Conservation (phyloP, 306 rosid species). For the Sechiopsis laciniata region DNA sequence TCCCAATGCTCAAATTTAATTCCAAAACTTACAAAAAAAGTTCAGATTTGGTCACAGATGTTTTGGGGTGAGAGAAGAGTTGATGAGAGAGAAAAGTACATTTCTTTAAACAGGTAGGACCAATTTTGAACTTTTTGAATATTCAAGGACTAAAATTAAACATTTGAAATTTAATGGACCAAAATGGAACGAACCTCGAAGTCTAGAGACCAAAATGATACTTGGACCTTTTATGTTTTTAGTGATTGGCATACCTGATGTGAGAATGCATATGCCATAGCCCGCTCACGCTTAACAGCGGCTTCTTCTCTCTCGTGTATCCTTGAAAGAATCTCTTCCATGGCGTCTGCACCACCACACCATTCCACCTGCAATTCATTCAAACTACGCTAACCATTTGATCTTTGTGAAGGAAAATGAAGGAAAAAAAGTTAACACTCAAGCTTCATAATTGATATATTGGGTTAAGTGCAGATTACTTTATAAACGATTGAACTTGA, state of each 20-base stretch:
- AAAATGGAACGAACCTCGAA: too few species aligned
- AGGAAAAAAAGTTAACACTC: neutral
- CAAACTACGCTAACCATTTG: neutral
- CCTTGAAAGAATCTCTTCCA: constrained; percentile 68
- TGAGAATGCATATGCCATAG: constrained; percentile 98
- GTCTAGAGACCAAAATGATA: too few species aligned
- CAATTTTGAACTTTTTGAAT: too few species aligned
- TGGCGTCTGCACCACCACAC: constrained; percentile 76
- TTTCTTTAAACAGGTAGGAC: too few species aligned
- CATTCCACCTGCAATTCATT: constrained; percentile 62
- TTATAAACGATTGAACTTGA: too few species aligned
- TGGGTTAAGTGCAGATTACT: neutral
- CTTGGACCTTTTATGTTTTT: neutral
- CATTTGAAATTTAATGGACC: too few species aligned
- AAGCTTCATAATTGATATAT: neutral
- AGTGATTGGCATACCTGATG: constrained; percentile 64
- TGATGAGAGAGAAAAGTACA: too few species aligned
- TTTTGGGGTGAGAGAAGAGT: too few species aligned
- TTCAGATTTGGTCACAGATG: too few species aligned
- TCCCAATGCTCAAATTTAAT: too few species aligned
- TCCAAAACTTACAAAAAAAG: too few species aligned
- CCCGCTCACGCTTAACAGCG: constrained; percentile 80
- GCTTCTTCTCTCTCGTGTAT: constrained; percentile 94
- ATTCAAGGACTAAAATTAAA: too few species aligned
- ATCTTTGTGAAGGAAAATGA: neutral